Percentiles rank a stretch among this genome's conserved stretches.
These are phyloP conservation scores for Yarrowia sp. DNA, from an alignment of 805 yeast genomes.

Conservation along the genomic window DNA sequence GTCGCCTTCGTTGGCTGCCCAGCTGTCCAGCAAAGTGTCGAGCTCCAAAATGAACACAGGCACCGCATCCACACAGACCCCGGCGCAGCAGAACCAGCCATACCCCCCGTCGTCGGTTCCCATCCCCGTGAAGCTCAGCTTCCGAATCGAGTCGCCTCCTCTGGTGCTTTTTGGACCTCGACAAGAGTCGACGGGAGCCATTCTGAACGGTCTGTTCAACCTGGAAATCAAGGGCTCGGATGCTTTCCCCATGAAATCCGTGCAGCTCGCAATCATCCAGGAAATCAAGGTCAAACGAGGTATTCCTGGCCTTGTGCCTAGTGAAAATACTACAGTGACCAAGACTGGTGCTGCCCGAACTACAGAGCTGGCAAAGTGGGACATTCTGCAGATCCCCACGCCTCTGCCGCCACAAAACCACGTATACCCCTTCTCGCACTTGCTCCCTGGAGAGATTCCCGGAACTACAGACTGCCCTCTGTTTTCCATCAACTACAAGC, in stretches of 20 bases:
- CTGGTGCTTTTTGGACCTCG: constrained; percentile 79
- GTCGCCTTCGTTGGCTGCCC: constrained; percentile 11
- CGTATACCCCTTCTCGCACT: constrained; percentile 87
- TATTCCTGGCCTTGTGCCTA: constrained; percentile 57
- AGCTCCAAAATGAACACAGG: constrained; percentile 20
- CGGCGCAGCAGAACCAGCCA: constrained; percentile 1
- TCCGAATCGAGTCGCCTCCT: constrained; percentile 87
- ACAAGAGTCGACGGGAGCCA: constrained; percentile 76
- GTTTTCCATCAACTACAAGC: constrained; percentile 70
- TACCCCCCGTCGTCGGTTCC: constrained; percentile 28
- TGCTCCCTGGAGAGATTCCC: constrained; percentile 85
- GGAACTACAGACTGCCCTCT: constrained; percentile 60
- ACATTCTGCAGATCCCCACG: constrained; percentile 60
- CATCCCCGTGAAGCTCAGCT: constrained; percentile 36
- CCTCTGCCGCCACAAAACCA: constrained; percentile 68
- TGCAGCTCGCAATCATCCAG: constrained; percentile 70
- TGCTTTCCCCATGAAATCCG: constrained; percentile 50
- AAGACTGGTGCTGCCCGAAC: constrained; percentile 53
- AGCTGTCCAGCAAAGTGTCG: constrained; percentile 10
- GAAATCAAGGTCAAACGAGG: constrained; percentile 44
- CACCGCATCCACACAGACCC: not conserved
- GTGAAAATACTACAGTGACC: constrained; percentile 50
- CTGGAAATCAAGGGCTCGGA: constrained; percentile 51
- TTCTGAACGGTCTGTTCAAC: constrained; percentile 73
- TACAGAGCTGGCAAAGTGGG: constrained; percentile 82